Base-by-base conservation (phyloP, 78 protist genomes). In the Mastigamoeba balamuthi region DNA sequence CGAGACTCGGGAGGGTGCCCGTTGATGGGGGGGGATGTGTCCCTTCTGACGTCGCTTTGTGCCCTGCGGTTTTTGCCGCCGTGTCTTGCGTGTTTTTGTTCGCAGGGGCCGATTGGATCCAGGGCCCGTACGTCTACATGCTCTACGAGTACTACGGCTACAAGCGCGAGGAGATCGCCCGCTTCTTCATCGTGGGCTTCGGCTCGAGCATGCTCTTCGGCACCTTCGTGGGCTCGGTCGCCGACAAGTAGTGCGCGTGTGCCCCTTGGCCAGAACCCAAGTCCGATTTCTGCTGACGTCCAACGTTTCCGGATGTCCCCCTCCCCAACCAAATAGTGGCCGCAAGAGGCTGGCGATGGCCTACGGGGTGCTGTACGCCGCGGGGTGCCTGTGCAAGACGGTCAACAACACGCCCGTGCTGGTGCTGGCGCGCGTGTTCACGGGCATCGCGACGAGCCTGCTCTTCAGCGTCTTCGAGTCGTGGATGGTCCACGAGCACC, bases 121-220 rank as follows among this genome's bases (percentile, higher is more conserved):
- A 93, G n/a, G 99, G 99, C 0, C 96, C 97, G 6, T 94, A 94
- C 69, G 93, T 96, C 52, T 96, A 96, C 74, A 87, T 78, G 9
- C 86, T 96, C 27, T 96, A 96, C 75, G 78, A 82, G 40, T 37
- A 75, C 3, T 93, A 94, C 81, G 97, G 95, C 48, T 88, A 78
- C 66, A 6, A n/a, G 0, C 38, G 17, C 48, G 52, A 53, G 28
- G 88, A 84, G 40, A 95, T 93, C 43, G 95, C 88, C 27, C 48
- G 37, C 29, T 81, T 96, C 28, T 96, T 94, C 69, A 48, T 95
- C 4, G 85, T 76, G 7, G 99, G 99, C 4, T 96, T 95, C 75
- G 78, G 73, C 5, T 82, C 96, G 38, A 66, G 86, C 25, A 25
- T 88, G 70, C n/a, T 93, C 25, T 78, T 92, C 36, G 99, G 99